Percentiles rank a stretch among this genome's conserved stretches.
These are phyloP conservation scores for Ceratocystis colombiana DNA, from an alignment of 2,329 filamentous ascomycete species.

Conservation along the genomic window DNA sequence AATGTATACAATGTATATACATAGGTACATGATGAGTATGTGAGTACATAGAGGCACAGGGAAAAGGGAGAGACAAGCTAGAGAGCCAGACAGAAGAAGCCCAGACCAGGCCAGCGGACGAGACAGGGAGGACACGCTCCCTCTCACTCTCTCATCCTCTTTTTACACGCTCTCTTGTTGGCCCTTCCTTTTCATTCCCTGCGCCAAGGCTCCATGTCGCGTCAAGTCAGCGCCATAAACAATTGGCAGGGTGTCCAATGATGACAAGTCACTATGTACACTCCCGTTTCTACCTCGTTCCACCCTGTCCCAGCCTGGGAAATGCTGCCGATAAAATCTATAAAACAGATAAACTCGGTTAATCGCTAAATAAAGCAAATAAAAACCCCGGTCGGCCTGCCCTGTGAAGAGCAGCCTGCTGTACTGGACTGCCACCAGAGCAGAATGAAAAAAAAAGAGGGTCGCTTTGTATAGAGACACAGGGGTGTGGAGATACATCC, in stretches of 20 bases:
- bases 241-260: conserved; percentile 14
- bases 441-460: neutral
- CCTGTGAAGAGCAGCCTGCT: too few species aligned
- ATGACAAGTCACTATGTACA: neutral
- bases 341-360: neutral
- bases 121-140: neutral
- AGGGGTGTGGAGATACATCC: neutral
- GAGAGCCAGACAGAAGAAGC: too few species aligned
- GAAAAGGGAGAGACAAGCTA: too few species aligned
- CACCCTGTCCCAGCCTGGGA: conserved; percentile 11
- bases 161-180: neutral
- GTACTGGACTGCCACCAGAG: too few species aligned
- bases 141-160: neutral
- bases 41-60: too few species aligned
- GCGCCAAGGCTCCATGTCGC: conserved; percentile 12
- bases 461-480: conserved; percentile 21
- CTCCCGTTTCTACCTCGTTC: conserved; percentile 17
- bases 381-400: neutral
- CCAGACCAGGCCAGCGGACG: conserved; percentile 1
- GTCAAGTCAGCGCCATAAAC: conserved; percentile 18
- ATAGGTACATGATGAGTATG: too few species aligned
- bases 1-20: too few species aligned
- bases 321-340: conserved; percentile 16
- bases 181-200: neutral
- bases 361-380: conserved; percentile 25